Base-by-base conservation (phyloP, 2,329 filamentous ascomycete species). In the Fusarium dlaminii region DNA sequence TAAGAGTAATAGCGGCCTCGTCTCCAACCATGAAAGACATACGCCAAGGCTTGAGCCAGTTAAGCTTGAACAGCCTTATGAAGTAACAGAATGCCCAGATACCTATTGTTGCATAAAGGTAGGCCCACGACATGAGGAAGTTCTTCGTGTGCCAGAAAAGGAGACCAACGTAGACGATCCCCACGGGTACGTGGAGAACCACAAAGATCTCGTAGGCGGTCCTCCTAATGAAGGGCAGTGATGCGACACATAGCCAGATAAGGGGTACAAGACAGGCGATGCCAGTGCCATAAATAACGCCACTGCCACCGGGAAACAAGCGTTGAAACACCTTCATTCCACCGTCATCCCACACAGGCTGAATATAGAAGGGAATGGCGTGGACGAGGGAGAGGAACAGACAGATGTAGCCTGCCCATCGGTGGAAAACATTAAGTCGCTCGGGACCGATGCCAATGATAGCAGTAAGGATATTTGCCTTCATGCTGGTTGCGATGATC, bases 81-180 rank as follows among this genome's bases (percentile, higher is more conserved):
- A 91, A 77, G 80, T 96, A 95, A 59, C 94, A 96, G 11, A 92
- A 76, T 3, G 88, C 84, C 91, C 95, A 96, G 71, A 98, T 94
- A 48, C 85, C 93, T 30, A 95, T 83, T 0, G 94, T 96, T 4
- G 94, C 90, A 78, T 90, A 97, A 6, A 98, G 89, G 79, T 98
- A 98, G 79, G 90, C 87, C 95, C 95, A 98, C 1, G 95, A 97
- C 62, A 91, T 92, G 42, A 98, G 88, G 76, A 93, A 97, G 82
- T 98, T 98, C 82, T 95, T 93, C 78, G 94, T 96, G 82, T 98
- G 96, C 96, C 96, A 98, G 84, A 98, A 97, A 34, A 98, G 87
- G 80, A 97, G 89, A 4, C 88, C 95, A 12, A 98, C 85, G 79
- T 96, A 97, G 20, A 93, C 85, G 43, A 95, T 89, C 1, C 94